A percentile compares a stretch with the other conserved stretches of the same genome.
Conservation (phyloP, 371 early-diverging fungal species). For the Mucor sp. region DNA sequence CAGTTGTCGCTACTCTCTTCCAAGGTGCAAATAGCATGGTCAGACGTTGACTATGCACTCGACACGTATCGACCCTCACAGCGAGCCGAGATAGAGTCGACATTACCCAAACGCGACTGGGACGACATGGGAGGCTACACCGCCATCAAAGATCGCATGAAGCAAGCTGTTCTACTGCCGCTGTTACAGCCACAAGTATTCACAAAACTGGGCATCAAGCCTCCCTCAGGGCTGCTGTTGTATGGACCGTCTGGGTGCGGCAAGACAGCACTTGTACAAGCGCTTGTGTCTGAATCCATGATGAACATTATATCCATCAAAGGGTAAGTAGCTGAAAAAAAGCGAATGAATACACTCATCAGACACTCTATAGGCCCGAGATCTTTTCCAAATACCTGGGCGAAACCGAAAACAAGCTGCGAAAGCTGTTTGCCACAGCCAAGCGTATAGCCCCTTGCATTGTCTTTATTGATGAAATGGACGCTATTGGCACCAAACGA, state of each 20-base stretch:
- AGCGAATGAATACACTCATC: too few species aligned
- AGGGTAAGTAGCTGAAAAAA: constrained; percentile 55
- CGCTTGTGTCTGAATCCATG: constrained; percentile 68
- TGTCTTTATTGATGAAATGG: constrained; percentile 91
- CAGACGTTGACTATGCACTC: constrained; percentile 52
- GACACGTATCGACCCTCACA: constrained; percentile 50
- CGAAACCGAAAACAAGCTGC: constrained; percentile 84
- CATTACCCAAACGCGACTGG: constrained; percentile 44
- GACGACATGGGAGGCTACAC: constrained; percentile 56
- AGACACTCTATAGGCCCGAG: constrained; percentile 55
- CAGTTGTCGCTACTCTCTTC: background rate
- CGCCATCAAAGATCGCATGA: constrained; percentile 65
- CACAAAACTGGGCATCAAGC: constrained; percentile 67
- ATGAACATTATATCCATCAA: constrained; percentile 80
- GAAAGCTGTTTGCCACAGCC: constrained; percentile 85
- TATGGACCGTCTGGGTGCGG: constrained; percentile 92
- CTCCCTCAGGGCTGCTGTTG: constrained; percentile 80
- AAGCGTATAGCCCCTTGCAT: constrained; percentile 84
- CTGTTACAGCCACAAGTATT: constrained; percentile 64
- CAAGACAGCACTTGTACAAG: constrained; percentile 81
- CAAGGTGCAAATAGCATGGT: constrained; percentile 21
- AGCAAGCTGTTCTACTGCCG: constrained; percentile 76
- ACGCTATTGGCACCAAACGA: constrained; percentile 80
- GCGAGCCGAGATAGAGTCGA: constrained; percentile 51
- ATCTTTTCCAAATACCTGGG: constrained; percentile 90